These are phyloP conservation scores for Lasiosphaeris hirsuta DNA, from an alignment of 495 filamentous ascomycete genomes.

Conservation along the genomic window DNA sequence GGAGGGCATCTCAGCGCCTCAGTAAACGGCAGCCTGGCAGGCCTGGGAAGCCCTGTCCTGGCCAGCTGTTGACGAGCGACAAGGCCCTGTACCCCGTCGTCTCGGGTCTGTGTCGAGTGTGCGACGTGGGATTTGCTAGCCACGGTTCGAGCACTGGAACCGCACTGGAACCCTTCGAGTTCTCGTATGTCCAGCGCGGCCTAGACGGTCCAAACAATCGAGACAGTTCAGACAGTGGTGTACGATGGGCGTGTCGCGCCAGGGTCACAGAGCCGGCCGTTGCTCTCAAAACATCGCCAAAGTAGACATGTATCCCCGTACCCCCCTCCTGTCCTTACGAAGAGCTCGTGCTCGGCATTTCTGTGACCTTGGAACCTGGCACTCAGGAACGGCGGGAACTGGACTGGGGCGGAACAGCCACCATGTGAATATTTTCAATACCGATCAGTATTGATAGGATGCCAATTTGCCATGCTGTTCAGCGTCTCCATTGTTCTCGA, in stretches of 20 bases:
- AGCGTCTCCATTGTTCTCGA: not conserved
- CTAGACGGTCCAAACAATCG: no score
- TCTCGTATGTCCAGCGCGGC: no score
- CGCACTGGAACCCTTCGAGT: no score
- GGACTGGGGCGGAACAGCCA: not conserved
- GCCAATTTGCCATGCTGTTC: conserved; percentile 16
- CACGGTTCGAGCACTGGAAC: no score
- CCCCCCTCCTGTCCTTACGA: not conserved
- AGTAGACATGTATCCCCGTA: no score
- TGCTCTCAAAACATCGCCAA: no score
- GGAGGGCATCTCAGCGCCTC: no score
- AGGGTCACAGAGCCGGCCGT: no score
- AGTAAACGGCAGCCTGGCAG: no score
- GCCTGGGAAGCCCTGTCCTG: not conserved
- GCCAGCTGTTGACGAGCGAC: not conserved
- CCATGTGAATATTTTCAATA: no score
- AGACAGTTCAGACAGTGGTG: no score
- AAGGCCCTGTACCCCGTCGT: conserved; percentile 5
- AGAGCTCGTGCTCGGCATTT: not conserved
- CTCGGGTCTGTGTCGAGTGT: conserved; percentile 18
- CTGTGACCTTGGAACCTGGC: not conserved
- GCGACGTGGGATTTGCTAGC: not conserved
- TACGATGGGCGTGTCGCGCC: no score
- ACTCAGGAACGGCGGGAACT: not conserved
- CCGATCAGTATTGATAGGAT: not conserved